Evolutionary conservation across 208 protist species (phyloP).

Genomic region (Leishmania turanica): DNA sequence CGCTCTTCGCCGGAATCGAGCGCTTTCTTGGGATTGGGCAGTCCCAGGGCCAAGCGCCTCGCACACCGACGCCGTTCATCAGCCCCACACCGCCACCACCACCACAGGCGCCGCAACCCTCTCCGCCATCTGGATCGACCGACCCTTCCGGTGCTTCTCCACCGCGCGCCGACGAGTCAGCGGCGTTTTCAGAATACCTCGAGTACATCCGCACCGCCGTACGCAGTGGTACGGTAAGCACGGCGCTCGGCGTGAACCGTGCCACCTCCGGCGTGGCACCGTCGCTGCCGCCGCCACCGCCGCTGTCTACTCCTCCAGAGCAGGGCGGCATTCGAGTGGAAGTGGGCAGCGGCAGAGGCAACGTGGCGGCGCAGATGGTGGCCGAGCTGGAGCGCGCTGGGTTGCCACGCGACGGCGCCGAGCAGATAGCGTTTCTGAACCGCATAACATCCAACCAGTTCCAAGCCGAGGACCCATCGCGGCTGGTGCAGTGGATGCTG

Average conservation of each 20-base stretch:
- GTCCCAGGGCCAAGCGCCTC: not conserved
- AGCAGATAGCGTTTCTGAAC: slow-evolving; percentile 26
- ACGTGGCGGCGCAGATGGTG: not conserved
- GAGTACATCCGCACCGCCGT: not conserved
- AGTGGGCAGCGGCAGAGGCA: not conserved
- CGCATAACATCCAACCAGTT: slow-evolving; percentile 31
- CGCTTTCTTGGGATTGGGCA: slow-evolving; percentile 16
- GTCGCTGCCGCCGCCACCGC: not conserved
- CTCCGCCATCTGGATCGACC: not conserved
- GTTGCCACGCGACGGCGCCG: slow-evolving; percentile 7
- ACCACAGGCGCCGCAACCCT: slow-evolving; percentile 2
- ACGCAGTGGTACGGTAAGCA: not conserved
- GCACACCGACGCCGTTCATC: not conserved
- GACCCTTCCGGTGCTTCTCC: not conserved
- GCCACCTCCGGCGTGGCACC: not conserved
- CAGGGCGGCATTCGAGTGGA: not conserved
- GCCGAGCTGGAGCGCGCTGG: slow-evolving; percentile 10
- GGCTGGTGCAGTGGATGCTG: slow-evolving; percentile 41
- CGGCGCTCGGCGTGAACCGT: not conserved
- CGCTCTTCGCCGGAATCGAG: slow-evolving; percentile 27
- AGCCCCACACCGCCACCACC: not conserved
- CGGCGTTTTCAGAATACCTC: slow-evolving; percentile 5
- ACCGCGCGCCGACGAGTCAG: not conserved
- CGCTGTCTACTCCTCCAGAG: not conserved
- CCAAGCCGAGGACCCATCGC: slow-evolving; percentile 26